Base-by-base conservation (phyloP, 148 eudicot species). In the Amaranthus palmeri region DNA sequence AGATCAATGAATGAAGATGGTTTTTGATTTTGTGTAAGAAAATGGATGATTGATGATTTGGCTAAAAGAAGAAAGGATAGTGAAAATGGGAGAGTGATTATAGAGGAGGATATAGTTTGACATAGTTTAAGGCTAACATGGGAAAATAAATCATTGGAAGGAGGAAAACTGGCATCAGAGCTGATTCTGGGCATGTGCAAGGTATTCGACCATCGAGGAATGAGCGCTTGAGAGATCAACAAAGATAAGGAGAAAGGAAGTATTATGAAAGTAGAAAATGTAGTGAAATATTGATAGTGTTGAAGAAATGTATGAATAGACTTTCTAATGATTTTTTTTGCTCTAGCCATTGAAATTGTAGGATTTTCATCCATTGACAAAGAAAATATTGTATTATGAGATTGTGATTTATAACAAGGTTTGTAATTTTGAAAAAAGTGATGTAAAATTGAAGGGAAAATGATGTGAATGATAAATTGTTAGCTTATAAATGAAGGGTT, bases 31-130 rank as follows among this genome's bases (percentile, higher is more conserved):
- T 56, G 51, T 3, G 47, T 51, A 9, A 88, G 76, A 41, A 68
- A 54, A n/a, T 77, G 82, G 45, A 93, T 82, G 42, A 87, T 18
- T 6, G 83, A 80, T 50, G 95, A 81, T 64, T 93, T 93, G 2
- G 98, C 73, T 12, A 90, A n/a, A 80, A 93, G 87, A 66, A 93
- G 87, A 56, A 84, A 93, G 12, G 90, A 83, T 52, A 93, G 71
- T 18, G 87, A 51, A 54, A 88, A 86, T 5, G 96, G 97, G 12
- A 88, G 71, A 43, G 82, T 76, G 6, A 86, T 8, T 36, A 87
- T 55, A 2, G 80, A 86, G 1, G 86, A 74, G 6, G 85, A 71
- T 43, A 88, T 82, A n/a, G 92, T 84, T 67, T 88, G 96, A 4
- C 96, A 88, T 70, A 92, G 86, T 74, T 90, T 90, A 46, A 81